Evolutionary conservation across 31 red algal species (phyloP), one percentile per base, ranked within the genome.

Genomic region (Bonnemaisonia californica): DNA sequence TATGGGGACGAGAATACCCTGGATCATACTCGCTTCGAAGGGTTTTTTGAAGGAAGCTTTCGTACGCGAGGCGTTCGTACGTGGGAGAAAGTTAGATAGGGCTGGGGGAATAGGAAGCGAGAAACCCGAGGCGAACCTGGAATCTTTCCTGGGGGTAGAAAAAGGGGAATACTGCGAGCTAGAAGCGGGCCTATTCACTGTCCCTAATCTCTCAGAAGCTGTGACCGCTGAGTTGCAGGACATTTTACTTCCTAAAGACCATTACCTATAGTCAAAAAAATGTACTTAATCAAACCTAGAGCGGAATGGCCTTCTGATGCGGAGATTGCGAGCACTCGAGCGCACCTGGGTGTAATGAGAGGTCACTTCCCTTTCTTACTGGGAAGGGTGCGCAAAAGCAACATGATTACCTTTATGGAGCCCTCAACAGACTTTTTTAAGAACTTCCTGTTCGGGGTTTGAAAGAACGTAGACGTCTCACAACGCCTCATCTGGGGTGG

Each of bases 361-460:
- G 78, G 78, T 13, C 78, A 82, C 41, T 82, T 69, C 78, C 29
- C 60, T 4, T 2, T 19, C 3, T 23, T 69, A 29, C 16, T 82
- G 45, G 28, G 51, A 3, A 4, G 59, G 35, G 54, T 82, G 62
- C 5, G 4, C 5, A 23, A 36, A 54, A 41, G 4, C 4, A 40
- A 40, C 38, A 82, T 82, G 78, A 40, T 82, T 45, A 41, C 21
- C 19, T 69, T 41, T 21, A 2, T 47, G 7, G 48, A 67, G 11
- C 60, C 37, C 22, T 3, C 41, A 9, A 40, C 42, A 16, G 78
- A 54, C 11, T 59, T 60, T 41, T 29, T 82, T n/a, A 42, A 82
- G 62, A 82, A 82, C 33, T 82, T 62, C 13, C 8, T 82, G 12
- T 82, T 82, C 28, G 76, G 78, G 31, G 78, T 69, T 2, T 82